phyloP scores from a whole-genome alignment of 2,329 filamentous ascomycete species.

The Chaetomium sp. region DNA sequence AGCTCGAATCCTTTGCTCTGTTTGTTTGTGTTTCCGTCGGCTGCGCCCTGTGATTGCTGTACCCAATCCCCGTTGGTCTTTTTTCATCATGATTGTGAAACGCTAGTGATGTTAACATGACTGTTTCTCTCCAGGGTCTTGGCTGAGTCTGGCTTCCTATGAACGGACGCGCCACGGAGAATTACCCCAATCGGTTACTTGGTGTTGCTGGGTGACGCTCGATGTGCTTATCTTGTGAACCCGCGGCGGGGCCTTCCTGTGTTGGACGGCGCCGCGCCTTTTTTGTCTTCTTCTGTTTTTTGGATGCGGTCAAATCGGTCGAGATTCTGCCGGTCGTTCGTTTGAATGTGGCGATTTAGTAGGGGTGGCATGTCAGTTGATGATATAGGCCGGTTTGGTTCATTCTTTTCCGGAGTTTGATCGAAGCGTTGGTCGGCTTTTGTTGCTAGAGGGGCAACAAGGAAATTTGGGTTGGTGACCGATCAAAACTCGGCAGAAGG shows the following conservation, averaged over 20 bases:
- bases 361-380: too few species aligned
- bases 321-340: neutral
- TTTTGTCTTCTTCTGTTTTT: neutral
- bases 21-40: neutral
- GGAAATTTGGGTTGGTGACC: too few species aligned
- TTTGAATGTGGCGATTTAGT: too few species aligned
- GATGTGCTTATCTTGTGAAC: too few species aligned
- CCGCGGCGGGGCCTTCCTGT: too few species aligned
- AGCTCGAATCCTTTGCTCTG: neutral
- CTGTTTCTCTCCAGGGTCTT: slow-evolving; percentile 24
- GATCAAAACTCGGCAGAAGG: too few species aligned
- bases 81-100: neutral
- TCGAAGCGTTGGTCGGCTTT: too few species aligned
- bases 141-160: slow-evolving; percentile 32
- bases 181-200: neutral
- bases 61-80: neutral
- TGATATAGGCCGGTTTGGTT: too few species aligned
- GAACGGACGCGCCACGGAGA: slow-evolving; percentile 13
- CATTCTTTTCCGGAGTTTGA: too few species aligned
- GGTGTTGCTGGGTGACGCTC: too few species aligned
- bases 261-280: neutral
- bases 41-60: too few species aligned
- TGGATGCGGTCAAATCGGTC: neutral
- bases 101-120: slow-evolving; percentile 9
- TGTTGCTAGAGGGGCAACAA: too few species aligned